Conservation (phyloP, 192 early-diverging fungal species). For the Piromyces sp. region DNA sequence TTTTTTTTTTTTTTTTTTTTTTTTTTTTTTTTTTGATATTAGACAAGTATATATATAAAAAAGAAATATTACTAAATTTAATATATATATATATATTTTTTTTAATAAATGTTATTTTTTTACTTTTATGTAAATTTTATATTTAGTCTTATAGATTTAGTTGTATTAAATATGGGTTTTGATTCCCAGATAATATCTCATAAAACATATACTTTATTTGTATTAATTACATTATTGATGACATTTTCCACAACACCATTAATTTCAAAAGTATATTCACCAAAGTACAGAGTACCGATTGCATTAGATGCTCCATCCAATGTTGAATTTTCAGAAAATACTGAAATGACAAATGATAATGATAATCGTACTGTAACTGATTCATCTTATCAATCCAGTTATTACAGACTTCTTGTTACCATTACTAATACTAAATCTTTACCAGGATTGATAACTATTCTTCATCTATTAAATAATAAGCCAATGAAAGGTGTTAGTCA, state of each 20-base stretch:
- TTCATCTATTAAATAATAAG: background rate
- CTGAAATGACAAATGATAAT: background rate
- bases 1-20: too few relatives aligned
- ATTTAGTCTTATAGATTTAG: background rate
- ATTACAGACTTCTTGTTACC: background rate
- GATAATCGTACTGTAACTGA: background rate
- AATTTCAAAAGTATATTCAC: background rate
- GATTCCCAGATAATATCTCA: background rate
- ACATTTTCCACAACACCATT: background rate
- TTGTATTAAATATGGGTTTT: background rate
- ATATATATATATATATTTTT: too few relatives aligned
- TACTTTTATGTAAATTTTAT: too few relatives aligned
- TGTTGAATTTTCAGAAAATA: background rate
- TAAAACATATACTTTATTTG: background rate
- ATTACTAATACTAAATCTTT: background rate
- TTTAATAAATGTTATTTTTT: too few relatives aligned
- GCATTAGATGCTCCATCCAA: background rate
- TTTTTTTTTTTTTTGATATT: too few relatives aligned
- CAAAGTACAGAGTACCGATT: background rate
- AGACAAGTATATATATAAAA: too few relatives aligned
- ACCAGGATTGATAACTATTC: background rate
- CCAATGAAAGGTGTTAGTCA: background rate
- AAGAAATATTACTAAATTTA: too few relatives aligned
- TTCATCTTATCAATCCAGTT: background rate
- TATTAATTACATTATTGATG: background rate